phyloP scores from a whole-genome alignment of 495 filamentous ascomycete genomes.

The Daldinia caldariorum region DNA sequence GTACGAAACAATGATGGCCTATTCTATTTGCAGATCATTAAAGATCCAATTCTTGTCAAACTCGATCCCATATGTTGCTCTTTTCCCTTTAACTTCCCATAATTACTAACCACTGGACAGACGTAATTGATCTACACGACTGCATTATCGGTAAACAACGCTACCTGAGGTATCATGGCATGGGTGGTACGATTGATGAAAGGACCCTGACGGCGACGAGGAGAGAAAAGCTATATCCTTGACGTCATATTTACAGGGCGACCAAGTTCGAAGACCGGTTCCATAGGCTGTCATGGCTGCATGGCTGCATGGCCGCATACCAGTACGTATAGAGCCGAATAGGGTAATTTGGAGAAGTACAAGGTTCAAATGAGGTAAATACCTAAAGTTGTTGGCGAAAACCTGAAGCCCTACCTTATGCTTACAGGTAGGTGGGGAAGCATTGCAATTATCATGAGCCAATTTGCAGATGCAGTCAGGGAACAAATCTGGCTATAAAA shows the following conservation, averaged over 20 bases:
- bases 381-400: constrained; percentile 25
- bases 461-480: constrained; percentile 27
- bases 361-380: constrained; percentile 14
- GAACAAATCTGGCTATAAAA: neutral
- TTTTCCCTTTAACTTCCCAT: neutral
- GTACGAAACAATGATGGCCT: constrained; percentile 27
- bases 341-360: neutral
- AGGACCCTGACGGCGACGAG: neutral
- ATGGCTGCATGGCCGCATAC: too few species aligned
- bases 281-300: too few species aligned
- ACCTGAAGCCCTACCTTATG: neutral
- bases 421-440: constrained; percentile 3
- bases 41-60: constrained; percentile 33
- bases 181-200: neutral
- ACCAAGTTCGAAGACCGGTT: too few species aligned
- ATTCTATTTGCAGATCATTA: constrained; percentile 26
- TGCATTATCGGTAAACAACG: neutral
- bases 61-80: constrained; percentile 19
- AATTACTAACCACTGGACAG: neutral
- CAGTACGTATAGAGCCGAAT: too few species aligned
- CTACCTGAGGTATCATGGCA: neutral
- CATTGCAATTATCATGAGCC: constrained; percentile 39
- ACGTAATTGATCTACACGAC: neutral
- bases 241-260: constrained; percentile 4
- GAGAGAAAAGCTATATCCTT: neutral